These are phyloP conservation scores for Trichoderma sp. DNA, from an alignment of 2,329 filamentous ascomycete species.

Conservation along the genomic window DNA sequence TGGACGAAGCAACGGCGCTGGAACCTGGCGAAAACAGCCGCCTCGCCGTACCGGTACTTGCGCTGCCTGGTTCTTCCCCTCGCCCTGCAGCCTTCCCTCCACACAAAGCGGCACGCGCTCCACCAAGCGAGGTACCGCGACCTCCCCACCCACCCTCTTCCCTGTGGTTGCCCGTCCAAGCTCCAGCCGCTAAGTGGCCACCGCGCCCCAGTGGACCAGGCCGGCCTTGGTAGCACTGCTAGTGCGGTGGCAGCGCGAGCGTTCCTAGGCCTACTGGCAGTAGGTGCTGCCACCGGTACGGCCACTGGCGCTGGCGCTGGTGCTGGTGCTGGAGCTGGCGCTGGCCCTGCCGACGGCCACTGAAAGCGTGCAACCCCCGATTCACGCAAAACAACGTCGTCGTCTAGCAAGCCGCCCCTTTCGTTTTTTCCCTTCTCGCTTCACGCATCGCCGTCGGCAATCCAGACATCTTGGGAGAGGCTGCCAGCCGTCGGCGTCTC, in stretches of 20 bases:
- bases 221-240: slow-evolving; percentile 20
- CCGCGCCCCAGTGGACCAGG: slow-evolving; percentile 23
- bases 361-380: slow-evolving; percentile 25
- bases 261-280: background rate
- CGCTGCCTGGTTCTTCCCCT: slow-evolving; percentile 2
- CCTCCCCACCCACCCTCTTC: slow-evolving; percentile 22
- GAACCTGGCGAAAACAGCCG: slow-evolving; percentile 10
- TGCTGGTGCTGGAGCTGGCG: slow-evolving; percentile 1
- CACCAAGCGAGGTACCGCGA: slow-evolving; percentile 23
- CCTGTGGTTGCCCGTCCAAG: slow-evolving; percentile 6
- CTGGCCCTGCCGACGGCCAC: slow-evolving; percentile 6
- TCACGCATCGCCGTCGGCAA: slow-evolving; percentile 23
- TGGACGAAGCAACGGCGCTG: background rate
- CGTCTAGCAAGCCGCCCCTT: slow-evolving; percentile 23
- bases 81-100: background rate
- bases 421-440: slow-evolving; percentile 20
- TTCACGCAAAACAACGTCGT: slow-evolving; percentile 24
- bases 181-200: slow-evolving; percentile 19
- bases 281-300: background rate
- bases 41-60: slow-evolving; percentile 17
- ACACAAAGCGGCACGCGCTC: slow-evolving; percentile 9
- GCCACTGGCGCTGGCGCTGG: slow-evolving; percentile 11
- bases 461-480: slow-evolving; percentile 22
- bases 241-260: slow-evolving; percentile 10
- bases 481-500: slow-evolving; percentile 24